Evolutionary conservation across 1,284 basidiomycete genomes (phyloP), one percentile per base, ranked within the genome.

Genomic region (Malassezia arunalokei): DNA sequence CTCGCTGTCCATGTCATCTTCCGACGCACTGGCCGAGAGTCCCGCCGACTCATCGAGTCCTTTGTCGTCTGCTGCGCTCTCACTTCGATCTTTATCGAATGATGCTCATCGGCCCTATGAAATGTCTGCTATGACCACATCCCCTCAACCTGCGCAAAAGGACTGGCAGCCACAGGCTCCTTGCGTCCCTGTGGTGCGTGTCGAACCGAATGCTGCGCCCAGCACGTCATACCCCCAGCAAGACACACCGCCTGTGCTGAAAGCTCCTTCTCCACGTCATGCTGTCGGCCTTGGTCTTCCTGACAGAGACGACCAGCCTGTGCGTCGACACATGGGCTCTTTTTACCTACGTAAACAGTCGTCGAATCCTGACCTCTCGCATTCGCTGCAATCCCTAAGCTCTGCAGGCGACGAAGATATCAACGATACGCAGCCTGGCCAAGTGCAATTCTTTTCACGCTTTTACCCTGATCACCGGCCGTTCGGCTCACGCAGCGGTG

Each of bases 81-180:
- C 53, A n/a, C 30, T 55, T 15, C 47, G 53, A 11, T 55, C 53
- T 3, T 15, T 52, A 9, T 51, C 49, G 33, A 45, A 33, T 20
- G 20, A 24, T 24, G 4, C 20, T 24, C 4, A 24, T 24, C 20
- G 20, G 2, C 20, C 20, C 20, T 24, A 24, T 24, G 20, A 24
- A 24, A 24, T 24, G 20, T 24, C 20, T 24, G 20, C 20, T 24
- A 24, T 24, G 20, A 2, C 20, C 20, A 24, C 20, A 24, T 24
- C 20, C 20, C 20, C 20, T 24, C 20, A 24, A 24, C 20, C 20
- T 4, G 20, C 20, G 20, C 20, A 24, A 24, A 24, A 24, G 20
- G 20, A 24, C 20, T 24, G 20, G 20, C 20, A 24, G 20, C 4
- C 20, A 24, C 20, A 24, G 20, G 20, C 20, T 24, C 20, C 20